Base-by-base conservation (phyloP, 2,329 filamentous ascomycete genomes). In the Colletotrichum liriopes region DNA sequence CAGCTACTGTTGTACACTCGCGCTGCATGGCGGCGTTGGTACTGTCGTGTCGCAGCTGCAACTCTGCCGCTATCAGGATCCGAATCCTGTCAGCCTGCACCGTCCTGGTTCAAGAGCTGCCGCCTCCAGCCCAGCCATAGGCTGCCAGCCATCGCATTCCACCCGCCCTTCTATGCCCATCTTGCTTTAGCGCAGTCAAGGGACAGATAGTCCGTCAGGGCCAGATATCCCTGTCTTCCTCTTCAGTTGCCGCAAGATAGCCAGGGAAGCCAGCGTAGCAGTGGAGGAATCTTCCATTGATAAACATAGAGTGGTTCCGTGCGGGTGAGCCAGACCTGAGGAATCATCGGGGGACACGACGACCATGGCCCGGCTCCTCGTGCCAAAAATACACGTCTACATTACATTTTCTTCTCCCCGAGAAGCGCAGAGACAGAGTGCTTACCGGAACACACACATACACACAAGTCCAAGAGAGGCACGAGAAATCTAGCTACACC, bases 1-100 rank as follows among this genome's bases (percentile, higher is more conserved):
- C 5, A n/a, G 20, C n/a, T 51, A 51, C 64, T 49, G 23, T 26
- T 26, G 23, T 26, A 26, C 23, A 26, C 26, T 41, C 37, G 47
- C 39, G 16, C n/a, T 52, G 37, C 51, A 45, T 51, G 23, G 49
- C 32, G 16, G 49, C 20, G 11, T 41, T 18, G 37, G 32, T 62
- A 35, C 37, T 12, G 47, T 32, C 16, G 39, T 29, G 56, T 64
- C 37, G 49, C 37, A 45, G n/a, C 41, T 69, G 59, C 59, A 45
- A 72, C 69, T 64, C 59, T 72, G 52, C 70, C 65, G 70, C 65
- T 64, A 43, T 69, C 29, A 60, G 70, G 59, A 72, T 72, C 32
- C 35, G 47, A 20, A 70, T 70, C 65, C 65, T 72, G 70, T 60
- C 54, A 63, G 69, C 69, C 65, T 72, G 39, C 61, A 54, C 69